Base-by-base conservation (phyloP, 257 asterid genomes). In the Datura wrightii region DNA sequence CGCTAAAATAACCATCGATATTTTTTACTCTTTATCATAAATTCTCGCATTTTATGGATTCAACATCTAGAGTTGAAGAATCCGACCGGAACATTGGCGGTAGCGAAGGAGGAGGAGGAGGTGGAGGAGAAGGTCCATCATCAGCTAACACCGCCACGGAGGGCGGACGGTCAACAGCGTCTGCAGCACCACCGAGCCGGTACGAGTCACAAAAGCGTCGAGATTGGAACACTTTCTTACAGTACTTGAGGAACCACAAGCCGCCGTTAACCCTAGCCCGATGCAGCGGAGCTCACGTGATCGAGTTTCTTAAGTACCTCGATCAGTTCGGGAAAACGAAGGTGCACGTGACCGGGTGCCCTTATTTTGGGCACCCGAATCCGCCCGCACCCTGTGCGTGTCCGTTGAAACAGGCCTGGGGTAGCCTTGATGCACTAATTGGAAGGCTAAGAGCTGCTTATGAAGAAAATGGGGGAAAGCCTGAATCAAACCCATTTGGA, bases 231-330 rank as follows among this genome's bases (percentile, higher is more conserved):
- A 90, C 93, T 82, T 90, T 90, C 85, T 60, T 90, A 8, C 91
- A 90, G 63, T 90, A 90, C 71, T 15, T 90, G 24, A 87, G 48
- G 63, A 89, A 89, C 79, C 93, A 90, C 85, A 90, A 89, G 69
- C 93, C 93, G 4, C 93, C 93, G 5, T 16, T 90, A 55, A 81
- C 90, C 54, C 80, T 89, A 74, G 84, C 86, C 1, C 89, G 91
- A 8, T 90, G 93, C 34, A 90, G 93, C 84, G 93, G 93, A 59
- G 91, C 93, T 1, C 91, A 89, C 88, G 93, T 90, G 88, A 86
- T 90, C 85, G 91, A 90, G 88, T 90, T 90, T 85, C 74, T 90
- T 39, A 89, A 87, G 60, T 90, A 90, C 74, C 87, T 90, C 0
- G 93, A 90, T 80, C 91, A 89, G 65, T 90, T 90, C 10, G 93